Conservation (phyloP, 805 yeast species). For the Osmozyma mogii region DNA sequence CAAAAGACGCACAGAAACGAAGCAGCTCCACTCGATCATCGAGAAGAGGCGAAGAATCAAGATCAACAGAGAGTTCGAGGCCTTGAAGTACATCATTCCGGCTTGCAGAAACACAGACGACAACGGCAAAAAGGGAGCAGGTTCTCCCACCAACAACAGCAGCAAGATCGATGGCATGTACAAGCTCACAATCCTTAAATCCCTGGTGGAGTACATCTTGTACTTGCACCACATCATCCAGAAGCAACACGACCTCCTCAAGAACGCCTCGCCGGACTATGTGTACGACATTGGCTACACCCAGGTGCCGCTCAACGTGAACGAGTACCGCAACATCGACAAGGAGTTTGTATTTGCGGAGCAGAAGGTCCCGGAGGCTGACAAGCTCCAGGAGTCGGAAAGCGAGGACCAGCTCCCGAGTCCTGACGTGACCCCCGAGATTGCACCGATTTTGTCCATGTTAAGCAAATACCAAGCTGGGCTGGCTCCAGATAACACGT, state of each 20-base stretch:
- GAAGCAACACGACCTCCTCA: slow-evolving; percentile 40
- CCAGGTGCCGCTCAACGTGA: slow-evolving; percentile 49
- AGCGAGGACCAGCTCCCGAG: slow-evolving; percentile 22
- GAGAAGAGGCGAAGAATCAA: slow-evolving; percentile 73
- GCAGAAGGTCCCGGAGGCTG: too few species aligned
- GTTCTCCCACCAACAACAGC: slow-evolving; percentile 17
- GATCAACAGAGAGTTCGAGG: slow-evolving; percentile 78
- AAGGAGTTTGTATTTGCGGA: slow-evolving; percentile 45
- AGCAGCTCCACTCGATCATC: slow-evolving; percentile 60
- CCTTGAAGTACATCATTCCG: slow-evolving; percentile 68
- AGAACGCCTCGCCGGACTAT: slow-evolving; percentile 16
- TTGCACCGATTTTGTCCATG: slow-evolving; percentile 26
- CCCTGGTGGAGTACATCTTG: slow-evolving; percentile 74
- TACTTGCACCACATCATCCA: slow-evolving; percentile 56
- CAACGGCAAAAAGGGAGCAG: slow-evolving; percentile 3
- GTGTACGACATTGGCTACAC: slow-evolving; percentile 42
- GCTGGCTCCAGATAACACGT: slow-evolving; percentile 17
- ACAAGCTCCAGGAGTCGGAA: too few species aligned
- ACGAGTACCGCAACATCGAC: slow-evolving; percentile 51
- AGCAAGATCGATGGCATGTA: slow-evolving; percentile 58
- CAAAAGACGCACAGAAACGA: slow-evolving; percentile 33
- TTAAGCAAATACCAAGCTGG: slow-evolving; percentile 18
- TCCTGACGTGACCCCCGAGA: slow-evolving; percentile 32
- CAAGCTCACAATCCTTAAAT: slow-evolving; percentile 70
- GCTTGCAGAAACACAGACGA: slow-evolving; percentile 53